These are phyloP conservation scores for Phytophthora ramorum DNA, from an alignment of 352 stramenopile genomes.

Conservation along the genomic window DNA sequence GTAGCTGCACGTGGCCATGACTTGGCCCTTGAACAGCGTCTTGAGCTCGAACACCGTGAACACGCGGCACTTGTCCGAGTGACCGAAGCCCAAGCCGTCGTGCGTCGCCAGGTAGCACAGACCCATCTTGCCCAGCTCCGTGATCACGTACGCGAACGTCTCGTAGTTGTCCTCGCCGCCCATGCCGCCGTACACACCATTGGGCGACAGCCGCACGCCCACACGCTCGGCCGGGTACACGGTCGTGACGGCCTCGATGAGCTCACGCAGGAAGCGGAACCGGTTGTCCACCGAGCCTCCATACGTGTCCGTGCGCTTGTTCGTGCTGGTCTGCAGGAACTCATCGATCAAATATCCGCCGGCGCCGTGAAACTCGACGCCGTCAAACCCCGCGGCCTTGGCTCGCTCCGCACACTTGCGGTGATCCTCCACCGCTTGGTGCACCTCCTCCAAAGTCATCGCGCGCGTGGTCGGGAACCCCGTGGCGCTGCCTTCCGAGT, in stretches of 20 bases:
- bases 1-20: constrained; percentile 42
- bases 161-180: constrained; percentile 49
- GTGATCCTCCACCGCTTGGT: constrained; percentile 69
- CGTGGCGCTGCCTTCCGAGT: constrained; percentile 33
- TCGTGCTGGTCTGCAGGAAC: constrained; percentile 83
- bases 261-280: constrained; percentile 65
- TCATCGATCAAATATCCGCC: constrained; percentile 93
- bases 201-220: constrained; percentile 43
- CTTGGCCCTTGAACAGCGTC: constrained; percentile 31
- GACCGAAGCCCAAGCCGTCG: constrained; percentile 44
- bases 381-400: constrained; percentile 75
- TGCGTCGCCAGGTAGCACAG: constrained; percentile 50
- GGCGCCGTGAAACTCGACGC: constrained; percentile 70
- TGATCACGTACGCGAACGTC: constrained; percentile 48
- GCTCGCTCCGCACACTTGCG: constrained; percentile 55
- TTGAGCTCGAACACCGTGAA: constrained; percentile 42
- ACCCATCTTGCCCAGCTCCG: constrained; percentile 37
- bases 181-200: constrained; percentile 44
- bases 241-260: constrained; percentile 60
- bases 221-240: constrained; percentile 34
- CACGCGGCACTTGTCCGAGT: constrained; percentile 34
- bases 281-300: constrained; percentile 85
- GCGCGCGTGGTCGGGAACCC: constrained; percentile 50
- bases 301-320: constrained; percentile 84
- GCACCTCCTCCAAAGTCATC: constrained; percentile 76